phyloP scores from a whole-genome alignment of 2,329 filamentous ascomycete genomes.

The Monosporascus cannonballus region DNA sequence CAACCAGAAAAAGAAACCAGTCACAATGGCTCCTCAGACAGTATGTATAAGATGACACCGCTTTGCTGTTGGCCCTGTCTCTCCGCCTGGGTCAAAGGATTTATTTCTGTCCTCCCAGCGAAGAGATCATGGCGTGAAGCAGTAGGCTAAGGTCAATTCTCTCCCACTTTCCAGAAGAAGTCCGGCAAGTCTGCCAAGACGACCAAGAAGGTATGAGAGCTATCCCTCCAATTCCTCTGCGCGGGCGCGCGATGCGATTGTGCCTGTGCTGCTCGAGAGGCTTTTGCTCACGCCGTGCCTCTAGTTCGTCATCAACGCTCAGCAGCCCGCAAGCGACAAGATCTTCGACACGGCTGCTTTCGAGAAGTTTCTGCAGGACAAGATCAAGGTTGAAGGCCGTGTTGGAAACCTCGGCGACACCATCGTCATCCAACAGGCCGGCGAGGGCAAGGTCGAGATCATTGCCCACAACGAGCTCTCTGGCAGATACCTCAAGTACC shows the following conservation, averaged over 20 bases:
- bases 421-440: constrained; percentile 82
- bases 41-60: constrained; percentile 74
- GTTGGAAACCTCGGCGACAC: constrained; percentile 96
- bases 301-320: constrained; percentile 98
- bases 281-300: neutral
- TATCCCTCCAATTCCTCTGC: neutral
- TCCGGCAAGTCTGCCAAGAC: constrained; percentile 63
- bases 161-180: constrained; percentile 56
- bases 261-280: too few species aligned
- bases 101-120: constrained; percentile 9
- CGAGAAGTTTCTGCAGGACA: constrained; percentile 99
- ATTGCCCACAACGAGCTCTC: constrained; percentile 97
- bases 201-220: constrained; percentile 71
- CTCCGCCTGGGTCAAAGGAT: constrained; percentile 17
- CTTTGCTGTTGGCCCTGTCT: constrained; percentile 86
- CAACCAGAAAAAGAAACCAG: constrained; percentile 14
- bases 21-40: constrained; percentile 78
- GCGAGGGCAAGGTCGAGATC: constrained; percentile 97
- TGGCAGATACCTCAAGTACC: constrained; percentile 98
- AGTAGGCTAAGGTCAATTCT: constrained; percentile 89
- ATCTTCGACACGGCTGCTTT: constrained; percentile 99
- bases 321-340: constrained; percentile 97
- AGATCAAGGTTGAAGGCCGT: constrained; percentile 99
- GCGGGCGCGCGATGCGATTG: neutral
- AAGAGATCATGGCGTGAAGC: constrained; percentile 57